A percentile compares a stretch with the other conserved stretches of the same genome.
Conservation (phyloP, 345 rosid genomes). For the Turritis glabra region DNA sequence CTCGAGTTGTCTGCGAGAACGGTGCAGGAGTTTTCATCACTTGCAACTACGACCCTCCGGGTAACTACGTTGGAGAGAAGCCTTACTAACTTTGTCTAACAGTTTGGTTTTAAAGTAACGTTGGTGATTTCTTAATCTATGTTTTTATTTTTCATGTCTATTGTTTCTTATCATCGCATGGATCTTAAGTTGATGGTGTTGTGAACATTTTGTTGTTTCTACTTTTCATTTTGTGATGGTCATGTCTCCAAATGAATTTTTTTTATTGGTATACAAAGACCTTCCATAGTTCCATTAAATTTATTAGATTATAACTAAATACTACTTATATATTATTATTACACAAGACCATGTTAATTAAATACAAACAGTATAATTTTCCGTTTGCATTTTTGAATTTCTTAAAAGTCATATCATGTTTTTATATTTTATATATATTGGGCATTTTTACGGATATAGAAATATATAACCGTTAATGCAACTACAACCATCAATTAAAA, state of each 20-base stretch:
- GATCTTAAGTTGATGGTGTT: constrained; percentile 15
- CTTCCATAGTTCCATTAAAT: not conserved
- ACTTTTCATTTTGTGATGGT: constrained; percentile 9
- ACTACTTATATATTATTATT: not conserved
- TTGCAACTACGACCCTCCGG: constrained; percentile 95
- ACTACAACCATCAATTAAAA: constrained; percentile 3
- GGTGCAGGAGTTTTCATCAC: constrained; percentile 72
- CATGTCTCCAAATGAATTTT: not conserved
- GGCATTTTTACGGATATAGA: constrained; percentile 20
- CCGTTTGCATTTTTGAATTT: not conserved
- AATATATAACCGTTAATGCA: constrained; percentile 24
- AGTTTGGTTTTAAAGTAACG: not conserved
- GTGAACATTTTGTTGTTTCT: constrained; percentile 18
- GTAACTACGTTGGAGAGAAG: constrained; percentile 77
- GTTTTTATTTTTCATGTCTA: not conserved
- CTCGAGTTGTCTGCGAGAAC: constrained; percentile 52
- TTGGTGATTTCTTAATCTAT: constrained; percentile 1
- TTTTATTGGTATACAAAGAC: not conserved
- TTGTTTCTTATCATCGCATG: not conserved
- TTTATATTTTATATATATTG: not conserved
- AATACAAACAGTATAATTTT: not conserved
- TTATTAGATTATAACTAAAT: not conserved
- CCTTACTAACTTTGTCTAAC: constrained; percentile 55
- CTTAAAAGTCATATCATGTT: not conserved
- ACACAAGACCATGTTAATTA: not conserved